Base-by-base conservation (phyloP, 805 yeast species). In the Yamadazyma insecticola region DNA sequence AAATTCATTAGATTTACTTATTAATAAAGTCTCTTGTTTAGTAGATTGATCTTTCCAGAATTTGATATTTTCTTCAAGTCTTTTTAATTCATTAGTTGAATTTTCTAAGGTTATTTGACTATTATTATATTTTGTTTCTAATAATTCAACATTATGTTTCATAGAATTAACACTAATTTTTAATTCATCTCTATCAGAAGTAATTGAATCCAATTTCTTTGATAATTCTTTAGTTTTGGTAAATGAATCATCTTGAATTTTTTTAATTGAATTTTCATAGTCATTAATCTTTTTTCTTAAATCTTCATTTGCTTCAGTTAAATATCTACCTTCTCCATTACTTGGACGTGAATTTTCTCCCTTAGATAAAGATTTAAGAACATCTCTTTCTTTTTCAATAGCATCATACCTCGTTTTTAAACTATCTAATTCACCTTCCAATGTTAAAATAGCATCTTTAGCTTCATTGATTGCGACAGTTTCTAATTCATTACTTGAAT, bases 301-400 rank as follows among this genome's bases (percentile, higher is more conserved):
- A 19, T 61, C 67, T 5, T 41, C 49, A 43, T 49, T 54, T 16
- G 37, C 37, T 13, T 43, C 62, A 23, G 34, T 35, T 27, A 57
- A 47, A 43, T 51, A 46, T 37, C 52, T 46, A 16, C 42, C 28
- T 28, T 52, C 53, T 3, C 27, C 14, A 21, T 35, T 30, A 24
- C 39, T 30, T 17, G 39, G 16, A 24, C 17, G 24, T 6, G 26
- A 21, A 13, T 15, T 24, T n/a, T 28, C 13, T 10, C 30, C 34
- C 4, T 26, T 8, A 16, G 35, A 32, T 13, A 45, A 32, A 4
- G 45, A 26, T 48, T 77, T 68, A 44, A 79, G 69, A 60, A 78
- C 74, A 44, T 88, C 94, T 33, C 88, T 72, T 51, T 85, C 94
- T 39, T 76, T 71, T 4, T 69, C 58, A 2, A 75, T 66, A 2